Conservation (phyloP, 257 asterid genomes). For the Mitragyna speciosa region DNA sequence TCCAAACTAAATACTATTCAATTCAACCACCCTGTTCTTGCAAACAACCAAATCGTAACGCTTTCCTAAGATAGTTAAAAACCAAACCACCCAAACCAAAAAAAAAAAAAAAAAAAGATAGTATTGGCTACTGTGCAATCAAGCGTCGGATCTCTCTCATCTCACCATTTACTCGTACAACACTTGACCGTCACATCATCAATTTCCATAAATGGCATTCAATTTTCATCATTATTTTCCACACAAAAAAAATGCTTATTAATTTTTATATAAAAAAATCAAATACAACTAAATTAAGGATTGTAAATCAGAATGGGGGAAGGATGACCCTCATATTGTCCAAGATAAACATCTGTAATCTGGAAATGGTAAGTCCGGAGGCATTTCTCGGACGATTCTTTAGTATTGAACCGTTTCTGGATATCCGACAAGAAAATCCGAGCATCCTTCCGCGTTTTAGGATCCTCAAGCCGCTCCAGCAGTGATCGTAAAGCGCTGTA, state of each 20-base stretch:
- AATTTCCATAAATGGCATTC: not conserved
- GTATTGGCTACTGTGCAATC: too few species aligned
- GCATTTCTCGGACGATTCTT: slow-evolving; percentile 63
- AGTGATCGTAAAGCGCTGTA: slow-evolving; percentile 84
- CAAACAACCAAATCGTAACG: not conserved
- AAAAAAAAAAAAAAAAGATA: not conserved
- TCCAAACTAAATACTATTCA: not conserved
- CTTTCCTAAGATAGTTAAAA: not conserved
- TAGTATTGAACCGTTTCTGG: slow-evolving; percentile 56
- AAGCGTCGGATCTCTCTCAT: too few species aligned
- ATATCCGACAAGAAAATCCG: slow-evolving; percentile 86
- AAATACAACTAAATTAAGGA: not conserved
- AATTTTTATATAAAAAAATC: not conserved
- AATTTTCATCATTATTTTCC: not conserved
- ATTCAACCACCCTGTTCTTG: not conserved
- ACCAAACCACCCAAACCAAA: too few species aligned
- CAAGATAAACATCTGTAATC: slow-evolving; percentile 74
- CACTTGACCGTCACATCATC: too few species aligned
- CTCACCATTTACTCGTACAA: too few species aligned
- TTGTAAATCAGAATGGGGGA: not conserved
- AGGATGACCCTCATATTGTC: slow-evolving; percentile 65
- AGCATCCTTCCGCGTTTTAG: slow-evolving; percentile 68
- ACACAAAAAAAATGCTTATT: not conserved
- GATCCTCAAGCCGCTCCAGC: slow-evolving; percentile 82
- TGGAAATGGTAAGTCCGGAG: slow-evolving; percentile 75